Base-by-base conservation (phyloP, 2,329 filamentous ascomycete species). In the Pseudogymnoascus sp. region DNA sequence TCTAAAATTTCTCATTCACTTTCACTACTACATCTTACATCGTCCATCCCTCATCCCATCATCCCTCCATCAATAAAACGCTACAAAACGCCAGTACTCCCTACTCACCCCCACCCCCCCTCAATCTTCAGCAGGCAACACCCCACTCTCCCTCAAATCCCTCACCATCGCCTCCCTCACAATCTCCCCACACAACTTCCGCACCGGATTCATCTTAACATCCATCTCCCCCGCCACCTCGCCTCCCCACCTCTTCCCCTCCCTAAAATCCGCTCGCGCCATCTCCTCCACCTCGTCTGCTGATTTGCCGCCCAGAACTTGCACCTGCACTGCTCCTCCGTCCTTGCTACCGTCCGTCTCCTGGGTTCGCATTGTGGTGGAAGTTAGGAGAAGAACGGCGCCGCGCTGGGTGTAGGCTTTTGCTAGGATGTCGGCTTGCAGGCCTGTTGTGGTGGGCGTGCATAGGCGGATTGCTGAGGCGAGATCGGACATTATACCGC, bases 331-430 rank as follows among this genome's bases (percentile, higher is more conserved):
- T 2, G 40, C 18, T 2, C 40, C 40, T 2, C 12, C 40, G 4
- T 4, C 3, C 3, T 21, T 42, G 2, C 39, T n/a, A 3, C 16
- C 5, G 18, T 3, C 21, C 14, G 37, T 5, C 31, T 39, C 67
- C 3, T 3, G 16, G 2, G 45, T 6, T 12, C 45, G 21, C 61
- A 82, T 70, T 12, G 62, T 66, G 69, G 84, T 87, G 64, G 82
- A 79, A 1, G 84, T 85, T 67, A 79, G 78, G 66, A 86, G 81
- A 68, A 86, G 87, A 37, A 89, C 75, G 36, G 85, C 84, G 2
- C 83, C 89, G 60, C 88, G 81, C 73, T 93, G 89, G 0, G 88
- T 91, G 69, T 90, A 84, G 4, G 88, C 86, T 68, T 86, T 84
- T 1, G 86, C 84, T 7, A 93, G 76, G 0, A 88, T 86, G 64